Percentiles rank a stretch among this genome's conserved stretches.
These are phyloP conservation scores for Lactarius trivialis DNA, from an alignment of 768 basidiomycete species.

Conservation along the genomic window DNA sequence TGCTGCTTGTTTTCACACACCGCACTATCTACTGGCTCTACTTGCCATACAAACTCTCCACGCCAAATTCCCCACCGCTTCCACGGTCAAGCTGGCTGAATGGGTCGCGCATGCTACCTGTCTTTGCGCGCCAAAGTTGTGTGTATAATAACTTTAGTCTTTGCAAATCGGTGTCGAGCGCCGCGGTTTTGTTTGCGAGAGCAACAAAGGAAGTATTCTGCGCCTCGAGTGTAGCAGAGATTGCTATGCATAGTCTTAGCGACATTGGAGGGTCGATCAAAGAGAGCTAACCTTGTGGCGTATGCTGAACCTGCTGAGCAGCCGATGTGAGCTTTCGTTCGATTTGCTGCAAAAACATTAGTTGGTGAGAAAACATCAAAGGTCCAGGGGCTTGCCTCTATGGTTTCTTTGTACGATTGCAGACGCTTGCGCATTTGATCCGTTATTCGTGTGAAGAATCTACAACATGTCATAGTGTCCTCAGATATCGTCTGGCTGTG, in stretches of 20 bases:
- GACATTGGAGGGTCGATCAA: conserved; percentile 1
- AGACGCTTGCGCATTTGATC: conserved; percentile 66
- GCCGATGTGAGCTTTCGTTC: conserved; percentile 74
- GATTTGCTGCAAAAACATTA: conserved; percentile 51
- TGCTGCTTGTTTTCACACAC: neutral
- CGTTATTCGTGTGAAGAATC: conserved; percentile 68
- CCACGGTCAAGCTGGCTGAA: conserved; percentile 51
- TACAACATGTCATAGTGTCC: conserved; percentile 25
- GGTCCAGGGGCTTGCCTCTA: conserved; percentile 42
- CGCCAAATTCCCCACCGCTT: conserved; percentile 38
- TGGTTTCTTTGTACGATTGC: conserved; percentile 73
- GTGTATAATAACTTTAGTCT: conserved; percentile 71
- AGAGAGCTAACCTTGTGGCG: conserved; percentile 58
- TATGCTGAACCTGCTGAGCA: conserved; percentile 53
- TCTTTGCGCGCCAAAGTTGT: conserved; percentile 72
- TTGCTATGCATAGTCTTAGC: conserved; percentile 38
- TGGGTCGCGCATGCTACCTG: conserved; percentile 78
- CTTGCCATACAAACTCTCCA: conserved; percentile 43
- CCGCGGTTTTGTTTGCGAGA: conserved; percentile 70
- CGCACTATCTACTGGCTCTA: conserved; percentile 16
- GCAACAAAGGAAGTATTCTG: conserved; percentile 74
- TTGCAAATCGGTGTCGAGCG: conserved; percentile 66
- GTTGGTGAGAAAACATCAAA: neutral
- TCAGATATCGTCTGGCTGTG: neutral
- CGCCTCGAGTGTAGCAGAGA: conserved; percentile 69